A percentile compares a stretch with the other conserved stretches of the same genome.
Evolutionary conservation across 495 filamentous ascomycete species (phyloP).

Genomic region (Apodospora peruviana): DNA sequence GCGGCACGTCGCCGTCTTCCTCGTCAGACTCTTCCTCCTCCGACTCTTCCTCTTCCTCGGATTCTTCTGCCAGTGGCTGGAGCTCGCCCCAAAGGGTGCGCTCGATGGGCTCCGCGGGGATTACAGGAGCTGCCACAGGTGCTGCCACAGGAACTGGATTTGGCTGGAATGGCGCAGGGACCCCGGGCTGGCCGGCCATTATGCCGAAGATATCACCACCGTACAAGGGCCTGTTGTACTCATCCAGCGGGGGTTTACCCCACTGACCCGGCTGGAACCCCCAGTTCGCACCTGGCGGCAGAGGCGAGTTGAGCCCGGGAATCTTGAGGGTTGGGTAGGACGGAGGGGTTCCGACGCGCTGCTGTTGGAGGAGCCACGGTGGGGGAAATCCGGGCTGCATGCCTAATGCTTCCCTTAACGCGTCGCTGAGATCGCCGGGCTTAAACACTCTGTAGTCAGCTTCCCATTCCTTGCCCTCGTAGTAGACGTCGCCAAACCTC

Average conservation of each 20-base stretch:
- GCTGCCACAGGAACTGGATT: conserved; percentile 28
- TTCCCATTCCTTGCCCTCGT: conserved; percentile 97
- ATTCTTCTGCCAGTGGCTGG: conserved; percentile 76
- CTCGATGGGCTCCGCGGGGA: conserved; percentile 75
- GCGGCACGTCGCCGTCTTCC: conserved; percentile 45
- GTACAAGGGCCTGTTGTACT: conserved; percentile 82
- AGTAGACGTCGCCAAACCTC: conserved; percentile 94
- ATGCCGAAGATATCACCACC: conserved; percentile 93
- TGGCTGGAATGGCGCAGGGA: conserved; percentile 7
- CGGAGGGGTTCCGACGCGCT: conserved; percentile 86
- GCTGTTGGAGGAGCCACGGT: conserved; percentile 95
- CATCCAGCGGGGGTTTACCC: conserved; percentile 91
- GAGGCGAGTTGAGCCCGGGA: conserved; percentile 90
- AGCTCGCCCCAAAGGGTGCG: conserved; percentile 90
- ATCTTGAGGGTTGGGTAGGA: conserved; percentile 91
- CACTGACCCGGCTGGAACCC: conserved; percentile 94
- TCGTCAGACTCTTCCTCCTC: conserved; percentile 70
- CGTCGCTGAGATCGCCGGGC: conserved; percentile 84
- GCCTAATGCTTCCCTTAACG: conserved; percentile 86
- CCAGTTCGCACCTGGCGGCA: conserved; percentile 90
- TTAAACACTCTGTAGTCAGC: conserved; percentile 86
- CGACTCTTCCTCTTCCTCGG: conserved; percentile 71
- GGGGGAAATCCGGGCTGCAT: conserved; percentile 92
- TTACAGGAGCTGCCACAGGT: conserved; percentile 39
- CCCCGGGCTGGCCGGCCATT: conserved; percentile 41